Conservation (phyloP, 306 rosid genomes). For the Ziziphus jujuba region DNA sequence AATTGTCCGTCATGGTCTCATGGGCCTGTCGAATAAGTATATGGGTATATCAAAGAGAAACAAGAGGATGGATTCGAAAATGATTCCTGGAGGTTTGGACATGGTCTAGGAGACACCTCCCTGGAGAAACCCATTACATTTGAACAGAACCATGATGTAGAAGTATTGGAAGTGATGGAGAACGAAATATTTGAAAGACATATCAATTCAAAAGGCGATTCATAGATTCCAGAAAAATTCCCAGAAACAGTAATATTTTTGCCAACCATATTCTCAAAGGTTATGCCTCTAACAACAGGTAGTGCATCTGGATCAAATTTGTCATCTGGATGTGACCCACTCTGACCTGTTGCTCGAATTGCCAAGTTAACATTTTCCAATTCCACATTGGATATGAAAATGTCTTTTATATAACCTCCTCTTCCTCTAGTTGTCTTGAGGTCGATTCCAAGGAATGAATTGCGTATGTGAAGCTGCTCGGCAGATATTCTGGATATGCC, state of each 20-base stretch:
- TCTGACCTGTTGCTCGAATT: conserved; percentile 39
- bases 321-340: conserved; percentile 62
- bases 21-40: conserved; percentile 28
- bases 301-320: conserved; percentile 52
- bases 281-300: conserved; percentile 43
- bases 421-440: conserved; percentile 62
- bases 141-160: conserved; percentile 55
- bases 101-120: conserved; percentile 46
- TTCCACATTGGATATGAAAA: conserved; percentile 32
- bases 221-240: conserved; percentile 47
- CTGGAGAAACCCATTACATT: conserved; percentile 39
- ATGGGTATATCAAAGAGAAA: conserved; percentile 22
- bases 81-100: conserved; percentile 38
- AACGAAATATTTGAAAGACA: conserved; percentile 54
- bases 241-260: conserved; percentile 48
- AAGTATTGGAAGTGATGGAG: conserved; percentile 26
- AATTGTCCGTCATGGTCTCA: conserved; percentile 24
- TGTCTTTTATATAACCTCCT: conserved; percentile 57
- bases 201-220: conserved; percentile 40
- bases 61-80: conserved; percentile 32
- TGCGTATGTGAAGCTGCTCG: conserved; percentile 34
- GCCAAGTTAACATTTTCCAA: conserved; percentile 42
- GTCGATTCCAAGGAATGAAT: conserved; percentile 46
- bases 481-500: conserved; percentile 46
- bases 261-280: conserved; percentile 46